These are phyloP conservation scores for Papiliotrema flavescens DNA, from an alignment of 1,284 basidiomycete genomes.

Conservation along the genomic window DNA sequence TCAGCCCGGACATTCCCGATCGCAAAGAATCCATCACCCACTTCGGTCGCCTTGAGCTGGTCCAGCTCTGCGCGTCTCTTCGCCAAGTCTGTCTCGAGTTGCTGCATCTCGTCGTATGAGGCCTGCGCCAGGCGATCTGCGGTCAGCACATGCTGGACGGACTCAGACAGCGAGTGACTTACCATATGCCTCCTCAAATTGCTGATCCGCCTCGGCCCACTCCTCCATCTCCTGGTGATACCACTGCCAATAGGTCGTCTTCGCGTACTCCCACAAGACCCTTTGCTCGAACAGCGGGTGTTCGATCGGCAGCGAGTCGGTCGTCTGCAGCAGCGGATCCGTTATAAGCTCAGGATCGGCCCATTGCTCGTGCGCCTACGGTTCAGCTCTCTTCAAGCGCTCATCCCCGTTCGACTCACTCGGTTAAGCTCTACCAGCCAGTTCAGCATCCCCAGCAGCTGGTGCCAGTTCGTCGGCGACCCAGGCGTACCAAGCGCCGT, in stretches of 20 bases:
- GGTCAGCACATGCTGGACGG: background rate
- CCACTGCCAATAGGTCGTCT: conserved; percentile 67
- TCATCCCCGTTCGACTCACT: conserved; percentile 48
- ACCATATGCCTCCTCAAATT: conserved; percentile 70
- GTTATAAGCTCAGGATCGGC: conserved; percentile 65
- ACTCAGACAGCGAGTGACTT: conserved; percentile 3
- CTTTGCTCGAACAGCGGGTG: conserved; percentile 57
- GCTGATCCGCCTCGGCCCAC: conserved; percentile 64
- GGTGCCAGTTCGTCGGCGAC: conserved; percentile 78
- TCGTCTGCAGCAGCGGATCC: conserved; percentile 58
- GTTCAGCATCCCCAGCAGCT: conserved; percentile 72
- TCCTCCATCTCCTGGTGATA: conserved; percentile 63
- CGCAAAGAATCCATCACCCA: conserved; percentile 13
- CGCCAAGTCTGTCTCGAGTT: conserved; percentile 28
- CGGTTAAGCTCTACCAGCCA: conserved; percentile 78
- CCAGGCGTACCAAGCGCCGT: conserved; percentile 81
- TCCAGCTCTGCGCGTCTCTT: conserved; percentile 32
- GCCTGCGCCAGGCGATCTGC: conserved; percentile 34
- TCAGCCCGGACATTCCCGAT: conserved; percentile 1
- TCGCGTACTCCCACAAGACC: conserved; percentile 69
- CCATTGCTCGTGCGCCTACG: conserved; percentile 52
- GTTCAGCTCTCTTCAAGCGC: conserved; percentile 3
- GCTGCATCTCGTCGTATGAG: conserved; percentile 34
- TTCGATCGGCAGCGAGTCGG: conserved; percentile 36
- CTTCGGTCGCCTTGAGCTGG: conserved; percentile 39